Evolutionary conservation across 108 stramenopile species (phyloP).

Genomic region (Asterionellopsis glacialis): DNA sequence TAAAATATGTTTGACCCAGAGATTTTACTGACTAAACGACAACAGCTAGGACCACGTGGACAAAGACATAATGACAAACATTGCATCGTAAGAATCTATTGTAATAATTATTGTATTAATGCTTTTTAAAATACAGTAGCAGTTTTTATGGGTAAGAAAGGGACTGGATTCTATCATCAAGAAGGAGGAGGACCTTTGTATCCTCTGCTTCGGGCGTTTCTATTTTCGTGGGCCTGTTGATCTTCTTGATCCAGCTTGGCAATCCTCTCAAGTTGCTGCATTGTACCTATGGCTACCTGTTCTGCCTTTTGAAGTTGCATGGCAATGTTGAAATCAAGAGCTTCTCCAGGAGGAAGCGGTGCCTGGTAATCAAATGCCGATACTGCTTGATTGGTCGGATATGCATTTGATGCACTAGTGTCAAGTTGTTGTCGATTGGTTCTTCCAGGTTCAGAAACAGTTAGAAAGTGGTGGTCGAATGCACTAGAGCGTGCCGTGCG

Average conservation of each 20-base stretch:
- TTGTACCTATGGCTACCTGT: constrained; percentile 79
- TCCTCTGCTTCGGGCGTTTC: constrained; percentile 32
- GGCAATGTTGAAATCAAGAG: constrained; percentile 70
- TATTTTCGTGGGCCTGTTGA: constrained; percentile 38
- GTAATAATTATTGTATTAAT: too few relatives aligned
- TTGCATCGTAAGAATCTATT: too few relatives aligned
- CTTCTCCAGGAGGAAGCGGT: constrained; percentile 37
- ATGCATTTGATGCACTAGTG: constrained; percentile 78
- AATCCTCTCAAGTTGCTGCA: constrained; percentile 71
- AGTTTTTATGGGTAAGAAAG: too few relatives aligned
- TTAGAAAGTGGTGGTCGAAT: constrained; percentile 75
- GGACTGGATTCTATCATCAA: too few relatives aligned
- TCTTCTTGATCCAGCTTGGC: constrained; percentile 57
- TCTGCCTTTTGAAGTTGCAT: constrained; percentile 84
- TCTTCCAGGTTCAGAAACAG: constrained; percentile 38
- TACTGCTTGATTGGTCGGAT: constrained; percentile 21
- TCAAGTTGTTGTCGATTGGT: constrained; percentile 10
- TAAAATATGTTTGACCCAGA: too few relatives aligned
- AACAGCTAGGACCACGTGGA: too few relatives aligned
- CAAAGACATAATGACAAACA: too few relatives aligned
- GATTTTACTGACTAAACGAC: too few relatives aligned
- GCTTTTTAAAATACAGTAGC: too few relatives aligned
- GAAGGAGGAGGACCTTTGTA: too few relatives aligned
- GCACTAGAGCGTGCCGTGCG: constrained; percentile 80
- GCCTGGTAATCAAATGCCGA: constrained; percentile 14